These are phyloP conservation scores for Sarocladium brachiariae DNA, from an alignment of 2,329 filamentous ascomycete species.

Conservation along the genomic window DNA sequence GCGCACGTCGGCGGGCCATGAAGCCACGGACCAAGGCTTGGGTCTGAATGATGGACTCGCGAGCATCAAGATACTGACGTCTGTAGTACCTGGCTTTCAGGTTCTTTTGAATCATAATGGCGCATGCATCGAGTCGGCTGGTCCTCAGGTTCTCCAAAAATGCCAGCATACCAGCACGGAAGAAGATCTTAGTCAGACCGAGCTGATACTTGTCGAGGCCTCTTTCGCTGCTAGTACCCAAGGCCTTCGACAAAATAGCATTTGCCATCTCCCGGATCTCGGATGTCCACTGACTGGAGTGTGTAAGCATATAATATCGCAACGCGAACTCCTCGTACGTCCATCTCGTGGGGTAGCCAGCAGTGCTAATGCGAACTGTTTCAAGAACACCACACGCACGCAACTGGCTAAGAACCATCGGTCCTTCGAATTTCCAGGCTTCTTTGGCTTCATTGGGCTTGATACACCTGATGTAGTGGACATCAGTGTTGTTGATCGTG, in stretches of 20 bases:
- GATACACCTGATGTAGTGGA: conserved; percentile 98
- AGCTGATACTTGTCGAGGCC: conserved; percentile 93
- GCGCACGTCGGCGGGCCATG: conserved; percentile 68
- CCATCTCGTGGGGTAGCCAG: conserved; percentile 96
- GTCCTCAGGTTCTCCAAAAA: conserved; percentile 94
- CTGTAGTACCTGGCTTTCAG: conserved; percentile 92
- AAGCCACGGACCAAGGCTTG: conserved; percentile 75
- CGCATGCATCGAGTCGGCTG: conserved; percentile 82
- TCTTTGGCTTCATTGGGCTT: conserved; percentile 97
- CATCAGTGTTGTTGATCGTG: conserved; percentile 96
- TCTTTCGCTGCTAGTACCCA: conserved; percentile 68
- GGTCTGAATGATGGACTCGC: conserved; percentile 70
- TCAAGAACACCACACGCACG: conserved; percentile 98
- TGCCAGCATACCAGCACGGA: conserved; percentile 96
- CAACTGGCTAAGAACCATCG: conserved; percentile 96
- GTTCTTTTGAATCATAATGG: conserved; percentile 99
- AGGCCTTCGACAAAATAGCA: conserved; percentile 79
- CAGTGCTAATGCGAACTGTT: conserved; percentile 94
- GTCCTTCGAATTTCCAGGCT: conserved; percentile 96
- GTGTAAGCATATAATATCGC: conserved; percentile 96
- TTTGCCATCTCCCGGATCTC: conserved; percentile 94
- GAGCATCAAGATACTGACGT: conserved; percentile 79
- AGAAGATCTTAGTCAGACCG: conserved; percentile 97
- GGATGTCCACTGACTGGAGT: conserved; percentile 81
- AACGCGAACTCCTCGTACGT: conserved; percentile 98